Percentiles rank a stretch among this genome's conserved stretches.
phyloP scores from a whole-genome alignment of 2,329 filamentous ascomycete genomes.

The Arthrobotrys megalospora region DNA sequence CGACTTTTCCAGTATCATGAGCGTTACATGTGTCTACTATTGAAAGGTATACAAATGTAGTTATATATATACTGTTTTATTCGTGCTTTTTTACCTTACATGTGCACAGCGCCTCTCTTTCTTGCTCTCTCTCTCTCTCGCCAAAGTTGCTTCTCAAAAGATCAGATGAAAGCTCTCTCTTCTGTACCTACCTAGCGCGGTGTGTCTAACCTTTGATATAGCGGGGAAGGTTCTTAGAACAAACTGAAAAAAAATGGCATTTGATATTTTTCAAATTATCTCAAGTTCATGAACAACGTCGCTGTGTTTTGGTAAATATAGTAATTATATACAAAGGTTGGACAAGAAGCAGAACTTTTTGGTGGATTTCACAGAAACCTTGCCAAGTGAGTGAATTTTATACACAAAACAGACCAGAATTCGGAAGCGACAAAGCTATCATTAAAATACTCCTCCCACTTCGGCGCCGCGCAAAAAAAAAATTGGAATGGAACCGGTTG shows the following conservation, averaged over 20 bases:
- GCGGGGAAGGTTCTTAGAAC: not conserved
- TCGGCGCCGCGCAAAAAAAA: not conserved
- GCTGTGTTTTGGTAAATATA: not conserved
- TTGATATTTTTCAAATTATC: not conserved
- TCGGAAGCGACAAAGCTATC: no score
- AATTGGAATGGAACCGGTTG: not conserved
- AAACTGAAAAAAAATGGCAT: not conserved
- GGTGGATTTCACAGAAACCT: not conserved
- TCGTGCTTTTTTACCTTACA: not conserved
- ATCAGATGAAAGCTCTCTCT: not conserved
- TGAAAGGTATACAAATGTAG: conserved; percentile 2
- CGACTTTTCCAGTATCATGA: not conserved
- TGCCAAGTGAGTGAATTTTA: not conserved
- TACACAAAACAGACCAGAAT: not conserved
- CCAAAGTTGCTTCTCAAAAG: not conserved
- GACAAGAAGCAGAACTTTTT: no score
- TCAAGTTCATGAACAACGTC: not conserved
- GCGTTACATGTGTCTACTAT: conserved; percentile 5
- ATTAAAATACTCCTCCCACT: not conserved
- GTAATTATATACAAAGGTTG: not conserved
- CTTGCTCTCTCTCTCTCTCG: not conserved
- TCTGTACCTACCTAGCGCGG: not conserved
- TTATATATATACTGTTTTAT: not conserved
- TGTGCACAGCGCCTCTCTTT: no score
- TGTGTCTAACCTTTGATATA: not conserved